Conservation (phyloP, 495 filamentous ascomycete genomes). For the Penicillium taxi region DNA sequence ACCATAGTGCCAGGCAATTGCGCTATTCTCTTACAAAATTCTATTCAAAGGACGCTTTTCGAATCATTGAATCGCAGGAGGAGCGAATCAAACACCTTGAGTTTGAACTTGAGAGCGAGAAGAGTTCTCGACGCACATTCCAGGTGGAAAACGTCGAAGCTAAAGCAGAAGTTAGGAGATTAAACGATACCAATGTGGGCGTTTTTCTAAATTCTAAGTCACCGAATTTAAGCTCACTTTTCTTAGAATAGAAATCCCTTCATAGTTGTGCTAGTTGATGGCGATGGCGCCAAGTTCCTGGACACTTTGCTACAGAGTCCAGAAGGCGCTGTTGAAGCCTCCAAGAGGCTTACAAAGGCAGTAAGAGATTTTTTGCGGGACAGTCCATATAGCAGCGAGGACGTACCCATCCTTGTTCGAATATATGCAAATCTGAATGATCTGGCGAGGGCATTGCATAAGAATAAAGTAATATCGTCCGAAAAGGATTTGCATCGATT, state of each 20-base stretch:
- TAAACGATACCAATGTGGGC: too few relatives aligned
- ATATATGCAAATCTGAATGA: conserved; percentile 2
- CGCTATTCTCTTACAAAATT: too few relatives aligned
- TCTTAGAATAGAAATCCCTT: too few relatives aligned
- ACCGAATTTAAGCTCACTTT: too few relatives aligned
- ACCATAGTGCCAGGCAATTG: too few relatives aligned
- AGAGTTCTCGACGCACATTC: too few relatives aligned
- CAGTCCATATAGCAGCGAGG: background rate
- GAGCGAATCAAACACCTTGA: too few relatives aligned
- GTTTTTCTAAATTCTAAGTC: too few relatives aligned
- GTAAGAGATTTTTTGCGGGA: background rate
- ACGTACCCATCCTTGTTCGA: conserved; percentile 2
- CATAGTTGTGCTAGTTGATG: conserved; percentile 2
- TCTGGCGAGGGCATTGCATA: background rate
- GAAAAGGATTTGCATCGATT: conserved; percentile 16
- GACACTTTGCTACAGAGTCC: conserved; percentile 1
- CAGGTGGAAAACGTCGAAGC: too few relatives aligned
- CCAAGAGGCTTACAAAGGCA: background rate
- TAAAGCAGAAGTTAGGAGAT: too few relatives aligned
- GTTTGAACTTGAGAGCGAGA: background rate
- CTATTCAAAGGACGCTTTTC: too few relatives aligned
- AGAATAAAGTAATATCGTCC: background rate
- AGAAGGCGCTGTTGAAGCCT: conserved; percentile 2
- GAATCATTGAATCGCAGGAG: too few relatives aligned
- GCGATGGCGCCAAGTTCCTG: conserved; percentile 3